These are phyloP conservation scores for Ceratobasidium sp. DNA, from an alignment of 1,284 basidiomycete species.

Conservation along the genomic window DNA sequence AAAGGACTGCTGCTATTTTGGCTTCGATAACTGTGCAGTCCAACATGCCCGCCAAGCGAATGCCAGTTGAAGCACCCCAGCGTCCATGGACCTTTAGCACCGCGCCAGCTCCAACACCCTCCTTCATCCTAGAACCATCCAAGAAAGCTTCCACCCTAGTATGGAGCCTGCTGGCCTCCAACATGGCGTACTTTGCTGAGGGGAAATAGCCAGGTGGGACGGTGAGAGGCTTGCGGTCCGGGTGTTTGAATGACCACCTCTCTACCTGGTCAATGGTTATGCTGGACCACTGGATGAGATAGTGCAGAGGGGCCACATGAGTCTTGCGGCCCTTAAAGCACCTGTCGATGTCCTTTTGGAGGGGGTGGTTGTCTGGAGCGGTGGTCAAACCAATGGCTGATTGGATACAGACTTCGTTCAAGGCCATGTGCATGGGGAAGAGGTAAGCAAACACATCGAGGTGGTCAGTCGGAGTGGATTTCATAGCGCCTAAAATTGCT, in stretches of 20 bases:
- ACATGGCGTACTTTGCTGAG: too few species aligned
- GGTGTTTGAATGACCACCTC: neutral
- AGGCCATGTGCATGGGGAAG: neutral
- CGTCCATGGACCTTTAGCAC: too few species aligned
- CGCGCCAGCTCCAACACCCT: too few species aligned
- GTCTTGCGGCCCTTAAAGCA: too few species aligned
- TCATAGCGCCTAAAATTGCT: conserved; percentile 7
- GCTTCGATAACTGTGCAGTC: conserved; percentile 10
- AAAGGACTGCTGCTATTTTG: conserved; percentile 42
- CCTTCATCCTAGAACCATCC: too few species aligned
- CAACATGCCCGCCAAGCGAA: too few species aligned
- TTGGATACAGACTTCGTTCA: conserved; percentile 9
- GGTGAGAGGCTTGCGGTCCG: neutral
- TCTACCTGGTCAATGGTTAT: neutral
- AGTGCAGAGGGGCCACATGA: neutral
- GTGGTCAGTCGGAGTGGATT: neutral
- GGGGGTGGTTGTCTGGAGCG: neutral
- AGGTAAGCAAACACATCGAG: neutral
- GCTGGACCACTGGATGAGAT: neutral
- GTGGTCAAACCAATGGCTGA: neutral
- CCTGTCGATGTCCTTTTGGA: neutral
- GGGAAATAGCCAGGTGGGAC: neutral
- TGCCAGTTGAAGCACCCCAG: too few species aligned
- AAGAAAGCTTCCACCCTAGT: too few species aligned
- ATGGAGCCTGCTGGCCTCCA: too few species aligned